phyloP scores from a whole-genome alignment of 148 eudicot species.

The Rhododendron kiyosumense region DNA sequence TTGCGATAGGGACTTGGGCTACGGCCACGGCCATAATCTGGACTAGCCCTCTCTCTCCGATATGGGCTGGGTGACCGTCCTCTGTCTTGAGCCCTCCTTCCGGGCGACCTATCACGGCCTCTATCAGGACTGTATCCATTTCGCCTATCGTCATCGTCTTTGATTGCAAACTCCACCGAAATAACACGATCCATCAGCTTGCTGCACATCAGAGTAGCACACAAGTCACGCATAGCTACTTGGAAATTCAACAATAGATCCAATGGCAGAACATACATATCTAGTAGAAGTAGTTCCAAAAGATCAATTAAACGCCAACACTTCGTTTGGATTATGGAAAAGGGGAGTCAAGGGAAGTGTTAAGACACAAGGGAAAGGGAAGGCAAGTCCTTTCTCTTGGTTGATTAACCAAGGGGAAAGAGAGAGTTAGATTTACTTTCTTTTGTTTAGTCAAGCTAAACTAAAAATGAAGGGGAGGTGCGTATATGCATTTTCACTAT shows the following conservation, averaged over 20 bases:
- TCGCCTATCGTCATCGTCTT: constrained; percentile 62
- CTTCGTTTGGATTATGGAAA: background rate
- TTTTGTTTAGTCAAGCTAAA: background rate
- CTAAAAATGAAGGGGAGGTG: background rate
- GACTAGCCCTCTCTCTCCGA: constrained; percentile 52
- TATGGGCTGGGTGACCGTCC: constrained; percentile 40
- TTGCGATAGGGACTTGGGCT: constrained; percentile 49
- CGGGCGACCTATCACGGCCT: constrained; percentile 61
- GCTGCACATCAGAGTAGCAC: constrained; percentile 34
- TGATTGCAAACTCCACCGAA: constrained; percentile 73
- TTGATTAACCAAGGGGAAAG: background rate
- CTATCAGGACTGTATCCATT: constrained; percentile 63
- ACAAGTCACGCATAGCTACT: background rate
- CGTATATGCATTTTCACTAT: background rate
- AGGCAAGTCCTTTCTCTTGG: background rate
- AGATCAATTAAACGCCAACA: background rate
- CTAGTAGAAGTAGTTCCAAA: background rate
- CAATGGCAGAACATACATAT: background rate
- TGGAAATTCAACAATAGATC: background rate
- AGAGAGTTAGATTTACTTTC: background rate
- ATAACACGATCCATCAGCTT: constrained; percentile 78
- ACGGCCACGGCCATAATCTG: constrained; percentile 41
- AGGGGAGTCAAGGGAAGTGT: background rate
- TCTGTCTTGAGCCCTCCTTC: constrained; percentile 36
- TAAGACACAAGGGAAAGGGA: background rate